Evolutionary conservation across 169 alveolate genomes (phyloP).

Genomic region (Babesia divergens): DNA sequence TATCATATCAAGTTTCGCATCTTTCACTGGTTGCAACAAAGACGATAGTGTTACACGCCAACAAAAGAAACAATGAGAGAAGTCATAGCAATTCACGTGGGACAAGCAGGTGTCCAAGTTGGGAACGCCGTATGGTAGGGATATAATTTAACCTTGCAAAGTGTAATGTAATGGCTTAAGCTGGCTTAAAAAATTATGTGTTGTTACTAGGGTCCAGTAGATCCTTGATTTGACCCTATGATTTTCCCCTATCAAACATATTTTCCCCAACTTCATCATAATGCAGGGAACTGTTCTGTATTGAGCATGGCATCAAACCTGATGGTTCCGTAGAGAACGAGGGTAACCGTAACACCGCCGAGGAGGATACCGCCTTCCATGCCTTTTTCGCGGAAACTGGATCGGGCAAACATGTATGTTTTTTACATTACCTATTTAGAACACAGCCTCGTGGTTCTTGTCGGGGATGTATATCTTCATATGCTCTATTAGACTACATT

Average conservation of each 20-base stretch:
- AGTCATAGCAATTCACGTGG: conserved; percentile 92
- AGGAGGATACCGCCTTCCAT: conserved; percentile 97
- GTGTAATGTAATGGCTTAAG: no score
- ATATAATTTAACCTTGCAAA: no score
- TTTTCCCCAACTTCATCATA: not conserved
- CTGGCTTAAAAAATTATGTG: no score
- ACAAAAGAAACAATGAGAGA: conserved; percentile 85
- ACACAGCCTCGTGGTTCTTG: no score
- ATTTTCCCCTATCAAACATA: not conserved
- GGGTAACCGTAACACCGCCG: conserved; percentile 85
- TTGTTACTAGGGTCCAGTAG: not conserved
- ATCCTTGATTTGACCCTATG: not conserved
- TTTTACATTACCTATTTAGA: no score
- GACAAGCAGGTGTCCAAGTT: conserved; percentile 95
- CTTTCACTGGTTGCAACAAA: no score
- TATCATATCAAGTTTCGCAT: no score
- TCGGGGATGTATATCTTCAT: no score
- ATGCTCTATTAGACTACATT: no score
- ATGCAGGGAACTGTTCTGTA: conserved; percentile 80
- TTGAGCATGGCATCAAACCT: conserved; percentile 84
- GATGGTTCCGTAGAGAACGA: conserved; percentile 73
- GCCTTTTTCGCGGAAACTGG: conserved; percentile 98
- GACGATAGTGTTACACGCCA: no score
- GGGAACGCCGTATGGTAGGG: conserved; percentile 97
- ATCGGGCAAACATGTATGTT: conserved; percentile 93